Evolutionary conservation across 202 grass and related monocot species (phyloP), one percentile per base, ranked within the genome.

Genomic region (Alloteropsis angusta): DNA sequence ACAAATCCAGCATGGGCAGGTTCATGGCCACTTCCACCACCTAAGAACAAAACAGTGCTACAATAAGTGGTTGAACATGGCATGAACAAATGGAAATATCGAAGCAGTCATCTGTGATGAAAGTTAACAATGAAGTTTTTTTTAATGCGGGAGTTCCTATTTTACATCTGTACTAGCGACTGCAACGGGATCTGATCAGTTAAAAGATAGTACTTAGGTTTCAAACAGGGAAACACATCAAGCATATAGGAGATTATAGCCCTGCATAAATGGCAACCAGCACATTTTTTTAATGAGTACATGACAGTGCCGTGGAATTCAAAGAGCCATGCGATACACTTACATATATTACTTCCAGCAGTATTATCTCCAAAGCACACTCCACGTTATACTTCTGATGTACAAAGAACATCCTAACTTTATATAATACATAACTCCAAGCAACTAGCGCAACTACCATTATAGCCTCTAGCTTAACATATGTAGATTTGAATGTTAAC

Each of bases 1-100:
- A 99, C 96, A 89, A 93, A 99, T 80, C 96, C 96, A 91, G 90
- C 86, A 89, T 99, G 92, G 17, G 96, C 77, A 64, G 96, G 96
- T 57, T 99, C 96, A 88, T 99, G 96, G 57, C 96, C 96, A 72
- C 92, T 92, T 84, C 96, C 96, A 88, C 92, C 96, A 78, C 96
- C 96, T 99, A 83, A 18, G 2, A 56, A 80, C 11, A 90, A 90
- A 76, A 76, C 42, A 14, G 22, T 81, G 58, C 46, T 45, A 69
- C 7, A 58, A n/a, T 86, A 76, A 77, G 64, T 68, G 61, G 13
- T 43, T 61, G 75, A 41, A 14, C 30, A 61, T 69, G 63, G 35
- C 3, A 59, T 61, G 56, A 26, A 80, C 12, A 47, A 78, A 89
- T 72, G 59, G 15, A 70, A 49, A 49, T 48, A 30, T 28, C 22